A percentile compares a stretch with the other conserved stretches of the same genome.
Evolutionary conservation across 2,329 filamentous ascomycete genomes (phyloP).

Genomic region (Cytospora chrysosperma): DNA sequence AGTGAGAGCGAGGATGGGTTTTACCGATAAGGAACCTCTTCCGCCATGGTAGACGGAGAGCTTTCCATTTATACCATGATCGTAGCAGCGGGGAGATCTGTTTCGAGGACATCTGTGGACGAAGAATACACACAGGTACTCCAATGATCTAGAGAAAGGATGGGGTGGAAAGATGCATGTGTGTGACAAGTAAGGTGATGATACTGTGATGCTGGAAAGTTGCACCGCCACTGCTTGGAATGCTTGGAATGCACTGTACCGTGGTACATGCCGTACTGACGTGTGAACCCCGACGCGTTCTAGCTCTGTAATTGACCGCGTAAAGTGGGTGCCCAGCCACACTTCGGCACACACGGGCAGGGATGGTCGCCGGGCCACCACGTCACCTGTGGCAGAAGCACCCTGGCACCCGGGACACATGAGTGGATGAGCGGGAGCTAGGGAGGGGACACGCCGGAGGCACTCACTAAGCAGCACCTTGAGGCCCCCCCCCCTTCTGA

Average conservation of each 20-base stretch:
- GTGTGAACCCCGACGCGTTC: neutral
- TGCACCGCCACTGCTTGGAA: neutral
- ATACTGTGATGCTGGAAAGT: neutral
- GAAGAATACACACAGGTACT: neutral
- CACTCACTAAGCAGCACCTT: too few relatives aligned
- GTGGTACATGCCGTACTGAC: too few relatives aligned
- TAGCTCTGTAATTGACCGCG: neutral
- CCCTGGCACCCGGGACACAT: neutral
- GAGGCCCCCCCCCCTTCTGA: neutral
- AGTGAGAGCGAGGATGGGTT: too few relatives aligned
- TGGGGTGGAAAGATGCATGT: too few relatives aligned
- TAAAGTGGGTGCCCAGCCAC: neutral
- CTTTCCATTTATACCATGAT: constrained; percentile 62
- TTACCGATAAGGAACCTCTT: constrained; percentile 61
- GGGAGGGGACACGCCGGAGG: neutral
- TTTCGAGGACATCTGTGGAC: constrained; percentile 35
- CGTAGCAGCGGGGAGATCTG: constrained; percentile 39
- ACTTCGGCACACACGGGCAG: neutral
- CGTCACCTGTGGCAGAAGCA: neutral
- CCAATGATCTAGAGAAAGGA: too few relatives aligned
- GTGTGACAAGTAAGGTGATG: too few relatives aligned
- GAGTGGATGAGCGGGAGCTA: neutral
- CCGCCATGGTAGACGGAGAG: constrained; percentile 62
- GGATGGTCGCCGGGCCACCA: neutral
- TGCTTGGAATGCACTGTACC: too few relatives aligned